Base-by-base conservation (phyloP, 2,329 filamentous ascomycete species). In the Scedosporium apiospermum region DNA sequence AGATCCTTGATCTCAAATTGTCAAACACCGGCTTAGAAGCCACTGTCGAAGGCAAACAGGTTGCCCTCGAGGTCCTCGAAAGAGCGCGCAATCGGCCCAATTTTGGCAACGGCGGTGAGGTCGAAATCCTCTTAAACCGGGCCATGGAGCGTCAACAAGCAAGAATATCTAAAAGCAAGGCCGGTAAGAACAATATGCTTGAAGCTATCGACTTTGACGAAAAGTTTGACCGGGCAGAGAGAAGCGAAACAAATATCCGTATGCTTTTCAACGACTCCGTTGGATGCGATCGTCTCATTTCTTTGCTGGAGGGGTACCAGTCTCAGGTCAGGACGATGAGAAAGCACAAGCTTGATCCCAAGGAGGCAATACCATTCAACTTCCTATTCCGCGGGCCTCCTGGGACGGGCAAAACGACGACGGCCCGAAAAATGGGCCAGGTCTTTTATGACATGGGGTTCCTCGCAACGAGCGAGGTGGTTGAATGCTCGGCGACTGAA, bases 191-290 rank as follows among this genome's bases (percentile, higher is more conserved):
- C 0, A 82, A 88, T 65, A 90, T 90, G 69, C 85, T 89, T 1
- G 93, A 93, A 67, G 88, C 84, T 0, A 84, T 88, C 0, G 88
- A 91, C 65, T 82, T 95, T 18, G 88, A 93, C 57, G 88, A 82
- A n/a, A 69, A 91, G 1, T 85, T 80, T 64, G 78, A 83, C 65
- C 78, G 87, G 3, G 76, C 72, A 0, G 75, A 80, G 46, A 49
- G 62, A 77, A 3, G 69, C 0, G 73, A 76, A 0, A 80, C 79
- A 0, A 81, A 87, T 63, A 67, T 87, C 5, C 66, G 68, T 0
- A 72, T 75, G 62, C 73, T 89, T 0, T 90, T 90, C 64, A 70
- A 80, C 6, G 85, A 78, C 1, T 79, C 82, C 0, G 74, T 90
- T 0, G 87, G 86, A 0, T 80, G 81, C 34, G 83, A 87, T 1